phyloP scores from a whole-genome alignment of 208 protist genomes.

The Acanthamoeba lenticulata region DNA sequence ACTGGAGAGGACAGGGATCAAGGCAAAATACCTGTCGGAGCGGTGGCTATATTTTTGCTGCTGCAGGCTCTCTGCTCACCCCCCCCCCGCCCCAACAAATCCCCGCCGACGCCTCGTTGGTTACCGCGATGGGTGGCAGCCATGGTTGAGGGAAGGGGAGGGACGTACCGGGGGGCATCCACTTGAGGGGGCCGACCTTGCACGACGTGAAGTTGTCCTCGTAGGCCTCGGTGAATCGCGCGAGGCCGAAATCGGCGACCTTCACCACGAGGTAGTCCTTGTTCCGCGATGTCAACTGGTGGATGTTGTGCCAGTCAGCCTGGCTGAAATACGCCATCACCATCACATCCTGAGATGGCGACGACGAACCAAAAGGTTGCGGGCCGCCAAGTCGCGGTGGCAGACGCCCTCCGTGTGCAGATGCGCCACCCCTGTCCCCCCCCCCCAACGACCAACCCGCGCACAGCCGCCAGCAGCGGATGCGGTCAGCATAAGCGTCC shows the following conservation, averaged over 20 bases:
- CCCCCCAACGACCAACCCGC: no score
- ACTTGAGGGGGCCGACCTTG: conserved; percentile 21
- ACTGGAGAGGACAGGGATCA: no score
- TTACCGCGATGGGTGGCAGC: neutral
- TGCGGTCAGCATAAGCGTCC: neutral
- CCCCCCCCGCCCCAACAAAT: neutral
- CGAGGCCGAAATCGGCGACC: neutral
- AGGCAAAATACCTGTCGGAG: neutral
- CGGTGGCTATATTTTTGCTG: neutral
- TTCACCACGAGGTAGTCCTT: neutral
- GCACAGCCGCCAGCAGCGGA: no score
- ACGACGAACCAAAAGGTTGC: conserved; percentile 28
- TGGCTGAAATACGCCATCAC: no score
- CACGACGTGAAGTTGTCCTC: neutral
- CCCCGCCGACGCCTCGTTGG: no score
- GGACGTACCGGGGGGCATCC: neutral
- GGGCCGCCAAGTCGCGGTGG: neutral
- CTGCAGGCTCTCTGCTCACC: neutral
- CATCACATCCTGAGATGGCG: no score
- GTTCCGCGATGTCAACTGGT: neutral
- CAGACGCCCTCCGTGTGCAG: neutral
- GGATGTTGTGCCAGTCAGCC: no score
- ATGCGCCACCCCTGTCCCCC: neutral
- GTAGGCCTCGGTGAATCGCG: neutral
- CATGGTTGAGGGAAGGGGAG: neutral